These are phyloP conservation scores for Polyporus arcularius DNA, from an alignment of 768 basidiomycete species.

Conservation along the genomic window DNA sequence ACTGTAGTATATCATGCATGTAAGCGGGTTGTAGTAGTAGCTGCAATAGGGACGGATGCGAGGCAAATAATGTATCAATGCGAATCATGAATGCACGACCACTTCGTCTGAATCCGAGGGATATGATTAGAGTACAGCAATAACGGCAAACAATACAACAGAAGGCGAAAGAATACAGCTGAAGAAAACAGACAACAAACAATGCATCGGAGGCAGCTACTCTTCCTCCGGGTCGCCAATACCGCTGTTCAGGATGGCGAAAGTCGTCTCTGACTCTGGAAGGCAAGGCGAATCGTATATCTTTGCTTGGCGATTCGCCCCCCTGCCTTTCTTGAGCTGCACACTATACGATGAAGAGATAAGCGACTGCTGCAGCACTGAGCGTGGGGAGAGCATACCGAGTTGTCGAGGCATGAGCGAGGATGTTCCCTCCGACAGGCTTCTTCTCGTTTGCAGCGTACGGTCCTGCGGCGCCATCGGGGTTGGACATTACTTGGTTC, in stretches of 20 bases:
- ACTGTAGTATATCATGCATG: slow-evolving; percentile 16
- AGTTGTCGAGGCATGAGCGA: slow-evolving; percentile 98
- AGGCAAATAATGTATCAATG: slow-evolving; percentile 11
- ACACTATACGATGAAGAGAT: slow-evolving; percentile 46
- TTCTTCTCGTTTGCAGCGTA: slow-evolving; percentile 94
- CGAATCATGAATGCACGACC: too few relatives aligned
- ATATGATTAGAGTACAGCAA: neutral
- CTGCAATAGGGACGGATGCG: slow-evolving; percentile 2
- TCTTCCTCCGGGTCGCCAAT: slow-evolving; percentile 96
- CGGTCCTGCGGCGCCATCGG: slow-evolving; percentile 89
- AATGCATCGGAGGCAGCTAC: neutral
- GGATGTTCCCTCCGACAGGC: slow-evolving; percentile 98
- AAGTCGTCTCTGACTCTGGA: slow-evolving; percentile 94
- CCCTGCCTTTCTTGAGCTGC: slow-evolving; percentile 90
- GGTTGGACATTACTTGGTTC: slow-evolving; percentile 99
- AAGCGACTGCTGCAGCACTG: neutral
- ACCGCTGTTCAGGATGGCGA: slow-evolving; percentile 89
- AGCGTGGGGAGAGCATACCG: slow-evolving; percentile 49
- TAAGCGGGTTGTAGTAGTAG: slow-evolving; percentile 11
- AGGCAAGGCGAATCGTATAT: slow-evolving; percentile 98
- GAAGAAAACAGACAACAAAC: neutral
- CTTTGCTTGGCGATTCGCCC: slow-evolving; percentile 90
- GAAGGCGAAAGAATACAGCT: slow-evolving; percentile 1
- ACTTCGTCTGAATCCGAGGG: neutral
- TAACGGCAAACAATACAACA: neutral